These are phyloP conservation scores for Cercis canadensis DNA, from an alignment of 306 rosid species.

Conservation along the genomic window DNA sequence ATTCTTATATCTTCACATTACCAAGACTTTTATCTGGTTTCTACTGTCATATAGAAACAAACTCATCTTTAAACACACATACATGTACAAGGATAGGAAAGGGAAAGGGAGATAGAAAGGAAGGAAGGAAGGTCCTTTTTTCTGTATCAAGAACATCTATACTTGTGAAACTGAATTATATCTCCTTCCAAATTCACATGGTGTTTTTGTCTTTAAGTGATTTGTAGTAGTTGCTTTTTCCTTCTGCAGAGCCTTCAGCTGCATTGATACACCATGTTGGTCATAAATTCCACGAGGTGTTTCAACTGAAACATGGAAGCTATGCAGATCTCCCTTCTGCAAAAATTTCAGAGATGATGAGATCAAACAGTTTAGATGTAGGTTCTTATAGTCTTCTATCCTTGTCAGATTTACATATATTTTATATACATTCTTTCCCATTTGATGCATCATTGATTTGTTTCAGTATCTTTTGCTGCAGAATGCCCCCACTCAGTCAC, in stretches of 20 bases:
- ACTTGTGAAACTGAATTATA: no score
- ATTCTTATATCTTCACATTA: neutral
- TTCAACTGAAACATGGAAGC: slow-evolving; percentile 78
- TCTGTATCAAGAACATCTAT: slow-evolving; percentile 5
- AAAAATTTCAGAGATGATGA: slow-evolving; percentile 90
- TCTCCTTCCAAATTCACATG: neutral
- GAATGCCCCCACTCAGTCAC: slow-evolving; percentile 98
- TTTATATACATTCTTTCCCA: neutral
- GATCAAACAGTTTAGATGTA: slow-evolving; percentile 79
- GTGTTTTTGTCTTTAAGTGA: slow-evolving; percentile 27
- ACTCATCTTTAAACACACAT: neutral
- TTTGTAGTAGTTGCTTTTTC: slow-evolving; percentile 25
- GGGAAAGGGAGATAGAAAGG: neutral
- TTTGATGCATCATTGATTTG: slow-evolving; percentile 55
- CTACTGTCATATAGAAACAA: no score
- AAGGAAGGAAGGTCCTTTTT: neutral
- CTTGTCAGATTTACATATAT: neutral
- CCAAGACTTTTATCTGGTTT: neutral
- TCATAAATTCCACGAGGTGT: slow-evolving; percentile 86
- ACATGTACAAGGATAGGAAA: neutral
- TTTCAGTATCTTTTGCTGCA: slow-evolving; percentile 67
- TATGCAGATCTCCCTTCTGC: slow-evolving; percentile 79
- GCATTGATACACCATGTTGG: slow-evolving; percentile 56
- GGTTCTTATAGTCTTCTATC: slow-evolving; percentile 32
- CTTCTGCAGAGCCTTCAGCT: slow-evolving; percentile 56